Evolutionary conservation across 2,329 filamentous ascomycete genomes (phyloP).

Genomic region (Fonsecaea nubica): DNA sequence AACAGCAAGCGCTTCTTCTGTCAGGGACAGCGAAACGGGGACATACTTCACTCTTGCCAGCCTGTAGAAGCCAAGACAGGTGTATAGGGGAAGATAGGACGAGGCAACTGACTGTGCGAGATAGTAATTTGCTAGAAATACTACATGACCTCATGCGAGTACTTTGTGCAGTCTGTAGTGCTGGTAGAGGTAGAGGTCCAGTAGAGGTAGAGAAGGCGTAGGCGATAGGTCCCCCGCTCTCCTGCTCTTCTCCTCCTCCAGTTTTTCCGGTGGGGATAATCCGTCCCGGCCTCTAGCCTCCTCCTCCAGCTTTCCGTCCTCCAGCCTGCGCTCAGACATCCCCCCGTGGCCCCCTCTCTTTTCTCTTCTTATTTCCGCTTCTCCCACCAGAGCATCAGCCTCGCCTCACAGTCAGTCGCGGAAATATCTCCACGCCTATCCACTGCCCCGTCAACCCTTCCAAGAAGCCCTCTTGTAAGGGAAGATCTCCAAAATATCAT

Average conservation of each 20-base stretch:
- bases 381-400: neutral
- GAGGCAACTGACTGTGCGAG: neutral
- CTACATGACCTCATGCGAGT: neutral
- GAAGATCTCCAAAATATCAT: conserved; percentile 14
- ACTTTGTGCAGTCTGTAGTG: neutral
- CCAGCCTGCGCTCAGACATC: neutral
- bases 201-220: neutral
- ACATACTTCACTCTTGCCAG: neutral
- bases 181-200: neutral
- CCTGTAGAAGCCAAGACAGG: neutral
- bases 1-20: neutral
- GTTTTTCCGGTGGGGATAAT: conserved; percentile 3
- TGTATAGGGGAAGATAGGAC: neutral
- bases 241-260: neutral
- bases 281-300: neutral
- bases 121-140: neutral
- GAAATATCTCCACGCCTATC: conserved; percentile 29
- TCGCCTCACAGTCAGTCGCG: conserved; percentile 24
- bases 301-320: neutral
- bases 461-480: neutral
- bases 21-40: neutral
- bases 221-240: neutral
- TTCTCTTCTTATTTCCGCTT: conserved; percentile 17
- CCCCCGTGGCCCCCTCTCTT: neutral
- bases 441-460: conserved; percentile 3